These are phyloP conservation scores for Styphnolobium japonicum DNA, from an alignment of 306 rosid species.

Conservation along the genomic window DNA sequence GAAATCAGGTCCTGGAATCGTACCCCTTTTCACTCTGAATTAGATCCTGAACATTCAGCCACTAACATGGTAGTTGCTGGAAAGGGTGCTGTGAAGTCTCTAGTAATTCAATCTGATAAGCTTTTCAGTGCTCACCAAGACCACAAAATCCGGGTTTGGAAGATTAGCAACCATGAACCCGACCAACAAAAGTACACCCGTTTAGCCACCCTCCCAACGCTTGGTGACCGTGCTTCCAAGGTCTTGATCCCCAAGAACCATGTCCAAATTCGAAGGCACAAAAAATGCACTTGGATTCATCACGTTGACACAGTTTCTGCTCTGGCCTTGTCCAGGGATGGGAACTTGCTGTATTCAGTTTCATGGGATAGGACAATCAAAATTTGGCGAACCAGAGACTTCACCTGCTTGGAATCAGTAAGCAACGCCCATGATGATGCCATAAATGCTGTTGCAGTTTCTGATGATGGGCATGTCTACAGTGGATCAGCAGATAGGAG, in stretches of 20 bases:
- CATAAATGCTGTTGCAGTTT: constrained; percentile 66
- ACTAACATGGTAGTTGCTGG: constrained; percentile 48
- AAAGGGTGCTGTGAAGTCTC: constrained; percentile 82
- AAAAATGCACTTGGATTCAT: constrained; percentile 84
- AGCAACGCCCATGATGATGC: constrained; percentile 81
- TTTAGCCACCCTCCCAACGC: constrained; percentile 76
- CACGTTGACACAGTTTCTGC: constrained; percentile 88
- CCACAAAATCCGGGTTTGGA: constrained; percentile 89
- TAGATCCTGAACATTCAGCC: background rate
- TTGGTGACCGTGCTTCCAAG: constrained; percentile 72
- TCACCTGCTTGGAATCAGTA: constrained; percentile 77
- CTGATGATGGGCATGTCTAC: constrained; percentile 55
- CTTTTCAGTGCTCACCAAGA: constrained; percentile 93
- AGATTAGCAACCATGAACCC: constrained; percentile 11
- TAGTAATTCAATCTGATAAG: constrained; percentile 54
- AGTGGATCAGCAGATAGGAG: constrained; percentile 87
- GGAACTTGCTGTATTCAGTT: constrained; percentile 65
- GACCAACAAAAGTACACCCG: constrained; percentile 48
- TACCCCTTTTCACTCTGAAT: constrained; percentile 12
- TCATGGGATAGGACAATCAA: constrained; percentile 93
- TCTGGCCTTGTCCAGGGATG: constrained; percentile 67
- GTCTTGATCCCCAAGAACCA: constrained; percentile 62
- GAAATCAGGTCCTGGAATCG: constrained; percentile 69
- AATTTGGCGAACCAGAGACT: constrained; percentile 71
- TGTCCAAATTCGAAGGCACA: constrained; percentile 78